A percentile compares a stretch with the other conserved stretches of the same genome.
These are phyloP conservation scores for Inga leiocalycina DNA, from an alignment of 306 rosid genomes.

Conservation along the genomic window DNA sequence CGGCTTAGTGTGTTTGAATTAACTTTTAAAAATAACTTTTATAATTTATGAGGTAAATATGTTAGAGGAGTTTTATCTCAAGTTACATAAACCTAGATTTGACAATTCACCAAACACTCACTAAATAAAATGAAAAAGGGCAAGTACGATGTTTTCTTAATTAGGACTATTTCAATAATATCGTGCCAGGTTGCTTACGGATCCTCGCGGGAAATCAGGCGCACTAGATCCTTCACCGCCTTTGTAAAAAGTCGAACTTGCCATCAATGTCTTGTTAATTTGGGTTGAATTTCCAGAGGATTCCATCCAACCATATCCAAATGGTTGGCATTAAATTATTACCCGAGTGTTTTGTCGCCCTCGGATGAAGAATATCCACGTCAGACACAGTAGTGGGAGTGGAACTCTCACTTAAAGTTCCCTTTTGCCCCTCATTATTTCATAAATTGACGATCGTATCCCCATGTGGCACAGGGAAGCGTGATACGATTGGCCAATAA, in stretches of 20 bases:
- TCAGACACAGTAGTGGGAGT: background rate
- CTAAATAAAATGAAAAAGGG: too few relatives aligned
- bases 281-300: constrained; percentile 50
- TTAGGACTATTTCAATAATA: too few relatives aligned
- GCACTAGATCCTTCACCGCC: constrained; percentile 10
- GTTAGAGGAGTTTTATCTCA: too few relatives aligned
- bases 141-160: background rate
- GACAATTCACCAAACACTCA: too few relatives aligned
- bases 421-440: background rate
- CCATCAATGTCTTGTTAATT: constrained; percentile 36
- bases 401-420: background rate
- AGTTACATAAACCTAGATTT: too few relatives aligned
- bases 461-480: constrained; percentile 22
- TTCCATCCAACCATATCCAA: constrained; percentile 35
- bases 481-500: constrained; percentile 6
- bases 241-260: background rate
- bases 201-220: background rate
- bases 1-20: too few relatives aligned
- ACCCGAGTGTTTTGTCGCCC: background rate
- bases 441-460: constrained; percentile 16
- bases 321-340: background rate
- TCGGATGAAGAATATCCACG: background rate
- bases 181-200: background rate
- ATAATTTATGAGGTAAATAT: too few relatives aligned
- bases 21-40: too few relatives aligned